Evolutionary conservation across 2,329 filamentous ascomycete genomes (phyloP).

Genomic region (Penicillium sp.): DNA sequence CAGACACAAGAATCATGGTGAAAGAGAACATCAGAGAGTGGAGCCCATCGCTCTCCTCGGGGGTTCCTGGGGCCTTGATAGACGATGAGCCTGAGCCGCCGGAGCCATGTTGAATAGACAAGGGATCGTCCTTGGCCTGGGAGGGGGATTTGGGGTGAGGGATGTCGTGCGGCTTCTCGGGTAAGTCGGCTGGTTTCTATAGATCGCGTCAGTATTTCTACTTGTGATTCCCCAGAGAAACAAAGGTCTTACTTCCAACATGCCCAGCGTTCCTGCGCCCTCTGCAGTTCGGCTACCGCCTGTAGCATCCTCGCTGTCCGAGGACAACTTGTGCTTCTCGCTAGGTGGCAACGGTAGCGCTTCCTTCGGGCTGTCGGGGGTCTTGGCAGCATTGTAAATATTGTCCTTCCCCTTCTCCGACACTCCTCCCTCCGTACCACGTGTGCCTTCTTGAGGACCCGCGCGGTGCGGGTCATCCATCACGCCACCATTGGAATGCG

Average conservation of each 20-base stretch:
- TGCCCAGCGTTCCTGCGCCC: conserved; percentile 47
- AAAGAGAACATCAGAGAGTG: conserved; percentile 92
- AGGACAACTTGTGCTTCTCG: conserved; percentile 68
- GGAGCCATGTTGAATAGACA: conserved; percentile 32
- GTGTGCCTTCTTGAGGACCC: conserved; percentile 79
- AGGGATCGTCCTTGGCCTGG: conserved; percentile 42
- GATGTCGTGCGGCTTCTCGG: conserved; percentile 73
- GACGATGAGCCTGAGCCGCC: conserved; percentile 12
- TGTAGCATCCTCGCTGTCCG: conserved; percentile 34
- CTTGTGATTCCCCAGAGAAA: neutral
- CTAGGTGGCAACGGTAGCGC: conserved; percentile 78
- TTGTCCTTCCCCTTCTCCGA: conserved; percentile 80
- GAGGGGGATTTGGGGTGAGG: conserved; percentile 63
- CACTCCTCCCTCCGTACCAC: conserved; percentile 85
- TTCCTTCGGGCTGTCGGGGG: conserved; percentile 81
- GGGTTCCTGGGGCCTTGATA: conserved; percentile 35
- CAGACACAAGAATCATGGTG: conserved; percentile 96
- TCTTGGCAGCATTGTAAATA: conserved; percentile 70
- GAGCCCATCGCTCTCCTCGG: conserved; percentile 67
- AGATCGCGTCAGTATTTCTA: conserved; percentile 1
- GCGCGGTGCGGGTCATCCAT: conserved; percentile 85
- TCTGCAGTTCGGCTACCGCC: conserved; percentile 45
- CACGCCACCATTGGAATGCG: conserved; percentile 70
- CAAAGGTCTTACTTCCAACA: conserved; percentile 55
- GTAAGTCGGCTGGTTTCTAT: conserved; percentile 80